phyloP scores from a whole-genome alignment of 1,284 basidiomycete species.

The Cryptococcus sp. region DNA sequence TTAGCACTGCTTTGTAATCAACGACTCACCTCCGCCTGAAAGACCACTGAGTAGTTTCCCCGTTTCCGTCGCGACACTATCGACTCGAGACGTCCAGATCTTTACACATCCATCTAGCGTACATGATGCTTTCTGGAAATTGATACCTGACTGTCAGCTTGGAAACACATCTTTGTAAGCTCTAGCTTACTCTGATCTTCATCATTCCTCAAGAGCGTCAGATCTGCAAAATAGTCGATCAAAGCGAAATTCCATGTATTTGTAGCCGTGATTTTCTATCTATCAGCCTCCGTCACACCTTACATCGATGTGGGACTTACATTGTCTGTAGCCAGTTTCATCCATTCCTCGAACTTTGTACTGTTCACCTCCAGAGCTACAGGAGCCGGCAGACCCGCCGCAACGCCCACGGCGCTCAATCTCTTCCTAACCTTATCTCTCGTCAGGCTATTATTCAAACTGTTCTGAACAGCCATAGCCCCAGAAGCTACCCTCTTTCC shows the following conservation, averaged over 20 bases:
- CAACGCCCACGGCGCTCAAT: conserved; percentile 32
- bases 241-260: conserved; percentile 98
- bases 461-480: conserved; percentile 23
- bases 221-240: conserved; percentile 99
- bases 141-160: conserved; percentile 58
- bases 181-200: conserved; percentile 60
- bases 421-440: conserved; percentile 22
- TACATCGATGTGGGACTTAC: conserved; percentile 55
- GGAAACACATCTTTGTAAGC: not conserved
- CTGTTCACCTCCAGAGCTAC: conserved; percentile 67
- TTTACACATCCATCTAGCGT: conserved; percentile 99
- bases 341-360: conserved; percentile 96
- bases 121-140: conserved; percentile 96
- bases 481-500: conserved; percentile 22
- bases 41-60: conserved; percentile 92
- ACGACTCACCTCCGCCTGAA: conserved; percentile 53
- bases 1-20: not conserved
- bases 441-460: conserved; percentile 3
- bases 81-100: conserved; percentile 98
- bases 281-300: not conserved
- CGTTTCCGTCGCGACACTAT: conserved; percentile 94
- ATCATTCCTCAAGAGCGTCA: conserved; percentile 89
- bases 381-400: conserved; percentile 10
- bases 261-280: conserved; percentile 94
- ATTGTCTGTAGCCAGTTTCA: conserved; percentile 99